phyloP scores from a whole-genome alignment of 2,329 filamentous ascomycete genomes.

The Ascochyta viciae-villosae region DNA sequence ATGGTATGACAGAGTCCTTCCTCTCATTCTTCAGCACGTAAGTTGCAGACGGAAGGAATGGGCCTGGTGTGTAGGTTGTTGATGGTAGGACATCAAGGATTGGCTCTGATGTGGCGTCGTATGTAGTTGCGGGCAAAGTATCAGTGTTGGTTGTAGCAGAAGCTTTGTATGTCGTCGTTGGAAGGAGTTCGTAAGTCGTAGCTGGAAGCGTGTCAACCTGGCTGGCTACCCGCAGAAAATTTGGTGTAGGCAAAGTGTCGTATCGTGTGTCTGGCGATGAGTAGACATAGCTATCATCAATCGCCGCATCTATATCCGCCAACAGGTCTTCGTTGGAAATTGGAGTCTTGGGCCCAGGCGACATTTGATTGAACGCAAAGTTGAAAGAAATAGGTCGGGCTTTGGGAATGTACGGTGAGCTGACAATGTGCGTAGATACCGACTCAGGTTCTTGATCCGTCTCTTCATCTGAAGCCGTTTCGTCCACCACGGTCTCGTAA shows the following conservation, averaged over 20 bases:
- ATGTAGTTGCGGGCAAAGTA: constrained; percentile 21
- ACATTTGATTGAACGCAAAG: constrained; percentile 25
- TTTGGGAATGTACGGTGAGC: constrained; percentile 10
- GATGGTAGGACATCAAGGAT: constrained; percentile 4
- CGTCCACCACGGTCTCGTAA: constrained; percentile 6
- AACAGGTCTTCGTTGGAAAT: constrained; percentile 25
- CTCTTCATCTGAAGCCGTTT: constrained; percentile 1
- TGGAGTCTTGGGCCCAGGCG: constrained; percentile 12
- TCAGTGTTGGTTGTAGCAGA: background rate
- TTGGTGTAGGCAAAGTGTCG: constrained; percentile 8
- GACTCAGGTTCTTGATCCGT: background rate
- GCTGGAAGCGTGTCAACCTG: constrained; percentile 13
- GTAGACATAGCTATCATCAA: constrained; percentile 33
- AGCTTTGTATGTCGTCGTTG: constrained; percentile 7
- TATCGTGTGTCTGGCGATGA: constrained; percentile 10
- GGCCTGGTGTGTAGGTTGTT: constrained; percentile 1
- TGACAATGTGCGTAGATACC: background rate
- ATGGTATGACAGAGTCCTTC: constrained; percentile 33
- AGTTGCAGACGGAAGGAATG: constrained; percentile 22
- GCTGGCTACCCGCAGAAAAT: background rate
- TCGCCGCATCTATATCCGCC: constrained; percentile 35
- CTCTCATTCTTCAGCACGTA: constrained; percentile 19
- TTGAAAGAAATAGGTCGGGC: constrained; percentile 22
- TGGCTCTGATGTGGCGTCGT: background rate
- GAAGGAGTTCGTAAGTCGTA: constrained; percentile 16